Evolutionary conservation across 2,329 filamentous ascomycete genomes (phyloP).

Genomic region (Aspergillus sp.): DNA sequence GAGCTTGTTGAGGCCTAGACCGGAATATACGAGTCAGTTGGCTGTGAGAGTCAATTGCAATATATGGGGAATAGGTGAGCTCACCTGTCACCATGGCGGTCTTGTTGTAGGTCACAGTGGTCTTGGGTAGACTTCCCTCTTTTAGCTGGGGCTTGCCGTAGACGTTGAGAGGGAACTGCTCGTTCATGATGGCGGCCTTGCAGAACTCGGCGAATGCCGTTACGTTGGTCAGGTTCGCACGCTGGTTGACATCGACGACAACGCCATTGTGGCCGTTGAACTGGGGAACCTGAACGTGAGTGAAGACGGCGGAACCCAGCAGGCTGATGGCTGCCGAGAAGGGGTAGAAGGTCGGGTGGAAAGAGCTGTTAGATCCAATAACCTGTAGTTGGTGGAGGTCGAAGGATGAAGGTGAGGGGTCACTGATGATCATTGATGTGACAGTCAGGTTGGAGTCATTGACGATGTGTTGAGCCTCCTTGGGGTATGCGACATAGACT

Average conservation of each 20-base stretch:
- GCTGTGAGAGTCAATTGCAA: neutral
- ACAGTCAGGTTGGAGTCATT: slow-evolving; percentile 55
- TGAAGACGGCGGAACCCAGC: slow-evolving; percentile 44
- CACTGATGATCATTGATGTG: slow-evolving; percentile 52
- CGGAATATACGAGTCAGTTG: too few relatives aligned
- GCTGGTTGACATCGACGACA: slow-evolving; percentile 46
- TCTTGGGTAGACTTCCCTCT: slow-evolving; percentile 52
- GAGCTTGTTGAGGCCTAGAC: slow-evolving; percentile 59
- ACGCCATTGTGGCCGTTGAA: slow-evolving; percentile 48
- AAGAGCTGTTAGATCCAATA: slow-evolving; percentile 52
- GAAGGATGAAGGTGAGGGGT: slow-evolving; percentile 53
- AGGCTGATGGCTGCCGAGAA: slow-evolving; percentile 58
- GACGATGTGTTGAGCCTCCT: slow-evolving; percentile 58
- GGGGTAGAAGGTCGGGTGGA: slow-evolving; percentile 55
- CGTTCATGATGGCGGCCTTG: slow-evolving; percentile 50
- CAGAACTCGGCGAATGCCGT: slow-evolving; percentile 54
- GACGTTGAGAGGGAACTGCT: slow-evolving; percentile 53
- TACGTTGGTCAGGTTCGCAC: slow-evolving; percentile 45
- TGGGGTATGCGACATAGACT: slow-evolving; percentile 61
- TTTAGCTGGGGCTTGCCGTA: slow-evolving; percentile 56
- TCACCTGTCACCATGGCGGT: slow-evolving; percentile 59
- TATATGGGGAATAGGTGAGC: slow-evolving; percentile 7
- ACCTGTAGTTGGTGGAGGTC: slow-evolving; percentile 51
- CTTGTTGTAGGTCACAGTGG: slow-evolving; percentile 58
- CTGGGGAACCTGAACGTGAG: slow-evolving; percentile 49